A percentile compares a stretch with the other conserved stretches of the same genome.
Conservation (phyloP, 495 filamentous ascomycete genomes). For the Neurospora sp. region DNA sequence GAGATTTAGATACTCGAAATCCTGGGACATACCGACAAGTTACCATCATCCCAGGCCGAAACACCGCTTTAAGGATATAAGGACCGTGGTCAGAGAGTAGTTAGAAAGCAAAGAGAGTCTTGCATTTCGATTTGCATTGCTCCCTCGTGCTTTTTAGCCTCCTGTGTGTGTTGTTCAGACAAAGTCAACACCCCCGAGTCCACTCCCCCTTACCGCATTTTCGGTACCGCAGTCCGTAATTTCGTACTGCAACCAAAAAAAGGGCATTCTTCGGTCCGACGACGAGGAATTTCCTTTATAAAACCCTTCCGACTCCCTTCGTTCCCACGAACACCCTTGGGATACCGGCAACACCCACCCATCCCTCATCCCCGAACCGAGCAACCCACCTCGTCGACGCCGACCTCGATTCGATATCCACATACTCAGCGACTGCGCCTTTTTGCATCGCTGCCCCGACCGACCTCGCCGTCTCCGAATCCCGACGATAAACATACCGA, state of each 20-base stretch:
- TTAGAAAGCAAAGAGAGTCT: neutral
- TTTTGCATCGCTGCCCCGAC: neutral
- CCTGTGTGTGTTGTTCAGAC: constrained; percentile 1
- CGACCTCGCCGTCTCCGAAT: neutral
- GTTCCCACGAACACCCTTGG: constrained; percentile 14
- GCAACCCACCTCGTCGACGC: constrained; percentile 8
- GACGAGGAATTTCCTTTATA: constrained; percentile 20
- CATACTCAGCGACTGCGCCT: neutral
- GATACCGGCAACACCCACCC: neutral
- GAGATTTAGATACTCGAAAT: constrained; percentile 23
- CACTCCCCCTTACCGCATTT: neutral
- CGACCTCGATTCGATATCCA: neutral
- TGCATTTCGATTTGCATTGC: constrained; percentile 1
- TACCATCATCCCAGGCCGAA: constrained; percentile 8
- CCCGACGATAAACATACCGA: neutral
- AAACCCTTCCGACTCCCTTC: constrained; percentile 17
- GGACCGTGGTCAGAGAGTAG: constrained; percentile 8
- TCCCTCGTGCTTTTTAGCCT: neutral
- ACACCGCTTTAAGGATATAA: constrained; percentile 10
- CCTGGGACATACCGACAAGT: constrained; percentile 22
- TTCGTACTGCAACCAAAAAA: neutral
- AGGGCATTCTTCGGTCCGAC: constrained; percentile 29
- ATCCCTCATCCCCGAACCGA: constrained; percentile 8
- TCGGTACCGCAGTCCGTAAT: neutral
- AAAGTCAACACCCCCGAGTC: neutral